Evolutionary conservation across 2,329 filamentous ascomycete genomes (phyloP), one percentile per base, ranked within the genome.

Genomic region (Colletotrichum coccodes): DNA sequence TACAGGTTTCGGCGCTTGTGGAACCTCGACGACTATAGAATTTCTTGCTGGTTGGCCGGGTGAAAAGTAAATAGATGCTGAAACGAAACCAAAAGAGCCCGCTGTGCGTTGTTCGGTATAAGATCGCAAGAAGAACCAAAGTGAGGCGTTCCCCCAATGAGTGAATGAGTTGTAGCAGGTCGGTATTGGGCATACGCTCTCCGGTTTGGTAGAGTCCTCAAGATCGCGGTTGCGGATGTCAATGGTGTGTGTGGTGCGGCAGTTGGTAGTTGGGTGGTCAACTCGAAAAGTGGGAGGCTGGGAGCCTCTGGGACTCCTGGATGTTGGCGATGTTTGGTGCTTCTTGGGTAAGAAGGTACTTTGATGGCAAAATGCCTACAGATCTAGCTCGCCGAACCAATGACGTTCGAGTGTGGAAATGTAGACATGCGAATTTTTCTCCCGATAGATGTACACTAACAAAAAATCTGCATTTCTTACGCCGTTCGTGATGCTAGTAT

Each of bases 261-360:
- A 58, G 64, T 62, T 38, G 65, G 52, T 58, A 67, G 64, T 66
- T 49, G 61, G 60, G 60, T 71, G 61, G 69, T 56, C 66, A 70
- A 57, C 44, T 66, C 26, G 60, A 68, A 71, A 71, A 71, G 60
- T 61, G 58, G 64, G 70, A 71, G 70, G 70, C 60, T 71, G 70
- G 70, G 70, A 47, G 56, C 32, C 68, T 70, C 47, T 40, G 42
- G 52, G 56, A 60, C 59, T 61, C 67, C 58, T 69, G 46, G 36
- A 61, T 38, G 14, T 30, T 44, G 60, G 73, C 70, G 59, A 64
- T 53, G 32, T 47, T 40, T 53, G 57, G 72, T 75, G 72, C 68
- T 52, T 3, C 6, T 6, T 36, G 64, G 75, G 62, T 77, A 74
- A 54, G 3, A n/a, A 32, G 58, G 6, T 54, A 76, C 75, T 52